Evolutionary conservation across 169 alveolate species (phyloP).

Genomic region (Plasmodium vivax): DNA sequence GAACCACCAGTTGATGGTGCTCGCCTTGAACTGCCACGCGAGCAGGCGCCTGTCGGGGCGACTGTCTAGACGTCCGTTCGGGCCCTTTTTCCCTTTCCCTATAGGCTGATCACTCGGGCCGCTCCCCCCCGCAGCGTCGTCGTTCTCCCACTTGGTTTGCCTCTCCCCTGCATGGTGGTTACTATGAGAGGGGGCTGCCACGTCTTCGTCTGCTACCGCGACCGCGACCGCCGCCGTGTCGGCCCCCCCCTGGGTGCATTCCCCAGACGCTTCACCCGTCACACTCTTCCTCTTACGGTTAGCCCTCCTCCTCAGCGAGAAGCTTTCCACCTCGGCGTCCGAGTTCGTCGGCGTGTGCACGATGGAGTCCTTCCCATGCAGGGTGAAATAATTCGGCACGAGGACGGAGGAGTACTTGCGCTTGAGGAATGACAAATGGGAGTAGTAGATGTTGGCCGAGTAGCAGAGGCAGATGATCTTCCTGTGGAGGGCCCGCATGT

Average conservation of each 20-base stretch:
- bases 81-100: neutral
- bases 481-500: slow-evolving; percentile 29
- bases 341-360: slow-evolving; percentile 46
- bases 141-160: neutral
- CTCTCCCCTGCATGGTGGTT: neutral
- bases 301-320: slow-evolving; percentile 15
- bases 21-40: slow-evolving; percentile 68
- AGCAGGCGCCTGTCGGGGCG: neutral
- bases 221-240: neutral
- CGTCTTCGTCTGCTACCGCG: neutral
- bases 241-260: neutral
- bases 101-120: neutral
- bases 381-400: slow-evolving; percentile 4
- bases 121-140: neutral
- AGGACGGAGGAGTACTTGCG: slow-evolving; percentile 21
- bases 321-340: neutral
- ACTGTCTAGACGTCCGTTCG: neutral
- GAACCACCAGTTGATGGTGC: slow-evolving; percentile 56
- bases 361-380: slow-evolving; percentile 49
- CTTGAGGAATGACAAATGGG: slow-evolving; percentile 23
- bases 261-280: neutral
- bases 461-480: slow-evolving; percentile 52
- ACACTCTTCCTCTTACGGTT: neutral
- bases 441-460: slow-evolving; percentile 35
- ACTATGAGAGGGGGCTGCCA: neutral